Evolutionary conservation across 805 yeast genomes (phyloP).

Genomic region (Myxozyma mucilagina): DNA sequence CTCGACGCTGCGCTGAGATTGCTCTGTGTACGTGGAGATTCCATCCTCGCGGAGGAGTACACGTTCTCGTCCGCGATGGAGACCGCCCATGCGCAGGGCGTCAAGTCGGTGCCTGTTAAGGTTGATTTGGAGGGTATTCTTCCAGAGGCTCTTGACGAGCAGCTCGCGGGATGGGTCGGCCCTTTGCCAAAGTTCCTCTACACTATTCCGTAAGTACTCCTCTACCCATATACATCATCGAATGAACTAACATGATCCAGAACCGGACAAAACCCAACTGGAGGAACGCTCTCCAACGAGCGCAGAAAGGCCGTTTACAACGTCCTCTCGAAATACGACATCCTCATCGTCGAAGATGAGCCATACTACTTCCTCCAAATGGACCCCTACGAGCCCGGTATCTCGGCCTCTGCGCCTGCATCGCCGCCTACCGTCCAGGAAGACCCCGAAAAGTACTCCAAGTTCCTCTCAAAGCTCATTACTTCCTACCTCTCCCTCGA

Average conservation of each 20-base stretch:
- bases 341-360: constrained; percentile 78
- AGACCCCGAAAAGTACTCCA: constrained; percentile 45
- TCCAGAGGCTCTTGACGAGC: constrained; percentile 55
- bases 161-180: constrained; percentile 62
- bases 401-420: constrained; percentile 9
- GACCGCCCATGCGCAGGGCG: constrained; percentile 62
- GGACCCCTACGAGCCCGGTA: constrained; percentile 32
- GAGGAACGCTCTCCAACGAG: constrained; percentile 59
- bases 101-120: constrained; percentile 62
- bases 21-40: constrained; percentile 64
- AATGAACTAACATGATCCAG: background rate
- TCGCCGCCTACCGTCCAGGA: constrained; percentile 38
- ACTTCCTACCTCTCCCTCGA: constrained; percentile 72
- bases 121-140: constrained; percentile 66
- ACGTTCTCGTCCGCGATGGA: constrained; percentile 75
- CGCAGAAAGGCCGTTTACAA: constrained; percentile 60
- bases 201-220: constrained; percentile 25
- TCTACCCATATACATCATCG: background rate
- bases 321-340: constrained; percentile 64
- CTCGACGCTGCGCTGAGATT: constrained; percentile 84
- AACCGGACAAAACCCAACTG: constrained; percentile 86
- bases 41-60: constrained; percentile 73
- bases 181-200: constrained; percentile 45
- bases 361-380: constrained; percentile 79
- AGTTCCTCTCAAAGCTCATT: constrained; percentile 52